These are phyloP conservation scores for Heliophila coronopifolia DNA, from an alignment of 441 rosid genomes.

Conservation along the genomic window DNA sequence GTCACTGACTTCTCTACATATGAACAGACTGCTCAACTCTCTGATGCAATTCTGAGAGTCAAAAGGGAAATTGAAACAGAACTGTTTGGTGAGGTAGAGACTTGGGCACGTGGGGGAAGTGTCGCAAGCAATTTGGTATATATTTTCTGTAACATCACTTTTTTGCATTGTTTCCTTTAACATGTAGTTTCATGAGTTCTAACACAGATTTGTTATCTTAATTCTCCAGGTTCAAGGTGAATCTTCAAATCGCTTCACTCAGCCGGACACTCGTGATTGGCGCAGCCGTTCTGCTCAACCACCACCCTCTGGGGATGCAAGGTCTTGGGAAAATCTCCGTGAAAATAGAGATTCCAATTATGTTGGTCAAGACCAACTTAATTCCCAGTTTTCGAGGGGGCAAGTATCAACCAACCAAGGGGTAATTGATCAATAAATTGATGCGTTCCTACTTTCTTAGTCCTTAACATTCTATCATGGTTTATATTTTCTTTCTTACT, in stretches of 20 bases:
- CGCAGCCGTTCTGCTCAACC: slow-evolving; percentile 40
- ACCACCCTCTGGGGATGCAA: slow-evolving; percentile 43
- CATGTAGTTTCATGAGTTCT: slow-evolving; percentile 8
- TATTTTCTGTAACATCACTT: neutral
- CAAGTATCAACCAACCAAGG: slow-evolving; percentile 41
- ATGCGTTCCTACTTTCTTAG: neutral
- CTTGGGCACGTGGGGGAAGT: slow-evolving; percentile 62
- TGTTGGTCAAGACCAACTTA: slow-evolving; percentile 50
- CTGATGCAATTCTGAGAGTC: slow-evolving; percentile 66
- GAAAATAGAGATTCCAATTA: slow-evolving; percentile 33
- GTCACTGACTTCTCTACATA: slow-evolving; percentile 5
- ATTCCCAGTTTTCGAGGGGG: slow-evolving; percentile 35
- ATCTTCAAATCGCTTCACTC: slow-evolving; percentile 38
- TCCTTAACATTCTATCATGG: neutral
- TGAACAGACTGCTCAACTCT: slow-evolving; percentile 44
- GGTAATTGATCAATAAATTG: slow-evolving; percentile 29
- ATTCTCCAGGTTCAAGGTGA: slow-evolving; percentile 35
- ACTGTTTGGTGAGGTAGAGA: slow-evolving; percentile 71
- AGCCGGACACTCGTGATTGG: slow-evolving; percentile 62
- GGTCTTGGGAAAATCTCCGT: slow-evolving; percentile 39
- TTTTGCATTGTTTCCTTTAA: neutral
- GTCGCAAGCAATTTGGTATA: slow-evolving; percentile 41
- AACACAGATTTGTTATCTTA: slow-evolving; percentile 1
- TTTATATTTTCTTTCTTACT: slow-evolving; percentile 4
- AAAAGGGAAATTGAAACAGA: slow-evolving; percentile 63